These are phyloP conservation scores for Neopestalotiopsis sp. DNA, from an alignment of 2,329 filamentous ascomycete species.

Conservation along the genomic window DNA sequence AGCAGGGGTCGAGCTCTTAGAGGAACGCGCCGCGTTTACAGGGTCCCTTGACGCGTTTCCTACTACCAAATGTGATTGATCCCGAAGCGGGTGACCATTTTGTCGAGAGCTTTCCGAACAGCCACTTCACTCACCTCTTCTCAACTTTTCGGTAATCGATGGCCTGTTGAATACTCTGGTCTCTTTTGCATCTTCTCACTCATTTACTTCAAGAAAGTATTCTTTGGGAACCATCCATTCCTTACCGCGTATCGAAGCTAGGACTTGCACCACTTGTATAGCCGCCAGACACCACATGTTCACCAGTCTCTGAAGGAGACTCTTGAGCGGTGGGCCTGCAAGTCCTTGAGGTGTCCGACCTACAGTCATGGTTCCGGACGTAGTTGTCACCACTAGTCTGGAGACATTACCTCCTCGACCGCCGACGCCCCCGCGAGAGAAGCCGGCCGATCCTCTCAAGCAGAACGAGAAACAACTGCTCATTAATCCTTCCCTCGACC, in stretches of 20 bases:
- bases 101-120: constrained; percentile 3
- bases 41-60: constrained; percentile 9
- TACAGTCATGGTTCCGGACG: constrained; percentile 45
- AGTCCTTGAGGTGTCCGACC: constrained; percentile 28
- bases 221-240: not conserved
- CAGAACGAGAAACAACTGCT: constrained; percentile 37
- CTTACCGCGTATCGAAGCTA: not conserved
- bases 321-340: constrained; percentile 30
- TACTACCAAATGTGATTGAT: not conserved
- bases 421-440: constrained; percentile 70
- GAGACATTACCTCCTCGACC: constrained; percentile 63
- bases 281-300: constrained; percentile 10
- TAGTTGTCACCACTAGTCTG: constrained; percentile 43
- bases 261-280: not conserved
- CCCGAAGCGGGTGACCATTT: constrained; percentile 8
- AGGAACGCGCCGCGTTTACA: constrained; percentile 9
- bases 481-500: constrained; percentile 44
- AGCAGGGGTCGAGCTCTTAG: constrained; percentile 10
- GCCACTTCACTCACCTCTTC: not conserved
- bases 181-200: not conserved
- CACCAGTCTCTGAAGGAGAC: not conserved
- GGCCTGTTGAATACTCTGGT: not conserved
- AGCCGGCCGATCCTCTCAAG: constrained; percentile 36
- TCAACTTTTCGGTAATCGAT: not conserved
- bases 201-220: not conserved